Evolutionary conservation across 2,329 filamentous ascomycete species (phyloP).

Genomic region (Aspergillus sp.): DNA sequence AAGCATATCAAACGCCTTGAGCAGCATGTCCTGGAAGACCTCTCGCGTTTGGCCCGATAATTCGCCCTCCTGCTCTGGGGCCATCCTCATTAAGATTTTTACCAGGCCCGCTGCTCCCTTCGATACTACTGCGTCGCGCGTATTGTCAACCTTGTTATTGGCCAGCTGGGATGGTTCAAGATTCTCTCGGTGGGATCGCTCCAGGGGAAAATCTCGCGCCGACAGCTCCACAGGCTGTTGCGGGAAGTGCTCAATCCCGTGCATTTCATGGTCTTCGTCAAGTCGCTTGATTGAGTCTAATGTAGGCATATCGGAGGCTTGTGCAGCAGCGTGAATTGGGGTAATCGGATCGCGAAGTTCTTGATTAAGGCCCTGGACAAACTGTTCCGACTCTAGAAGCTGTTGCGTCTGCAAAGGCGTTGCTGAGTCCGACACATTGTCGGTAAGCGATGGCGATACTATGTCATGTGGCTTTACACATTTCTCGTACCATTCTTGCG

Average conservation of each 20-base stretch:
- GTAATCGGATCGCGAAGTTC: conserved; percentile 10
- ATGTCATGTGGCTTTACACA: conserved; percentile 28
- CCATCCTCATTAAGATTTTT: conserved; percentile 39
- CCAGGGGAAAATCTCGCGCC: conserved; percentile 11
- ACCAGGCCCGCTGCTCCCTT: conserved; percentile 39
- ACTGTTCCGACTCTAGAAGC: conserved; percentile 17
- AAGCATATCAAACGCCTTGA: conserved; percentile 34
- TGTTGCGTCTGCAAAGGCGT: conserved; percentile 21
- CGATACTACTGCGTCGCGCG: conserved; percentile 28
- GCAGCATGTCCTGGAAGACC: conserved; percentile 38
- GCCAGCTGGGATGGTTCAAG: conserved; percentile 18
- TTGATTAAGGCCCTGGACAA: conserved; percentile 3
- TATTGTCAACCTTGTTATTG: conserved; percentile 17
- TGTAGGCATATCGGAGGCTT: conserved; percentile 12
- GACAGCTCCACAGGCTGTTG: conserved; percentile 21
- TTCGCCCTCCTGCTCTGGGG: conserved; percentile 27
- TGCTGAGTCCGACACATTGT: conserved; percentile 23
- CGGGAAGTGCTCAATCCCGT: background rate
- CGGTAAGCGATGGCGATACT: conserved; percentile 19
- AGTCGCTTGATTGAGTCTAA: conserved; percentile 16
- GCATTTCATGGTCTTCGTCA: conserved; percentile 10
- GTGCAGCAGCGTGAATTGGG: conserved; percentile 6
- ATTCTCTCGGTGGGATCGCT: background rate
- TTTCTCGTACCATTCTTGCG: conserved; percentile 42
- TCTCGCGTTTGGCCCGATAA: conserved; percentile 37